Conservation (phyloP, 768 basidiomycete species). For the Pilatotrama ljubarskyi region DNA sequence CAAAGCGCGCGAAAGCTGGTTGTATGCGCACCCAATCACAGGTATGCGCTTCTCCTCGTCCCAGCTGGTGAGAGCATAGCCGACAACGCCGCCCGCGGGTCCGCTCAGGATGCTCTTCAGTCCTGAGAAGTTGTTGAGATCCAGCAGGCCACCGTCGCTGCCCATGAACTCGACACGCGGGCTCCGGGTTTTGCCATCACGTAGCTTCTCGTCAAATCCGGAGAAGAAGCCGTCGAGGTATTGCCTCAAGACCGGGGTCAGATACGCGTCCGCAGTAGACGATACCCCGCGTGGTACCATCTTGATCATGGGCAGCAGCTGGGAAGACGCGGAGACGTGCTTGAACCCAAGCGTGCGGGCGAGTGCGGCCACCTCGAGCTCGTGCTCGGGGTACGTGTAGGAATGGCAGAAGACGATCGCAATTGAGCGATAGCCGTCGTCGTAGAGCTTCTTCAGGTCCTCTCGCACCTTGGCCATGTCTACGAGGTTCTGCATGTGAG, state of each 20-base stretch:
- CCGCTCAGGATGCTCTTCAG: conserved; percentile 92
- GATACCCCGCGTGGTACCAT: conserved; percentile 92
- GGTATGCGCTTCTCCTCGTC: conserved; percentile 68
- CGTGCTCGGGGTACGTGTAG: conserved; percentile 89
- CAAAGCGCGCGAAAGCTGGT: neutral
- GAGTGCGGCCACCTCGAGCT: conserved; percentile 65
- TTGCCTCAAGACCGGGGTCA: conserved; percentile 81
- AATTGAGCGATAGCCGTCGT: conserved; percentile 82
- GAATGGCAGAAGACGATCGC: conserved; percentile 92
- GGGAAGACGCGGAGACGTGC: conserved; percentile 86
- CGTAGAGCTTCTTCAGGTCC: conserved; percentile 72
- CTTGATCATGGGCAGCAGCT: conserved; percentile 92
- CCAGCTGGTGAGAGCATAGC: conserved; percentile 92
- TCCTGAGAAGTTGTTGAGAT: conserved; percentile 84
- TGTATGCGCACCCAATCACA: conserved; percentile 72
- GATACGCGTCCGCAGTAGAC: conserved; percentile 92
- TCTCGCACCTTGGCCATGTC: conserved; percentile 41
- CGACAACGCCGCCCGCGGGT: conserved; percentile 95
- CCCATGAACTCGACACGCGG: conserved; percentile 95
- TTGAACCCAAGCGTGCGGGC: conserved; percentile 84
- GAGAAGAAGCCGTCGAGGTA: conserved; percentile 92
- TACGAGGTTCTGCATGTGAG: conserved; percentile 2
- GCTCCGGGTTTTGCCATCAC: conserved; percentile 55
- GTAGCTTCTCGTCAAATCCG: conserved; percentile 79
- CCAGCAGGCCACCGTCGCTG: conserved; percentile 85